Percentiles rank a stretch among this genome's conserved stretches.
Evolutionary conservation across 495 filamentous ascomycete species (phyloP).

Genomic region (Annulohypoxylon bovei): DNA sequence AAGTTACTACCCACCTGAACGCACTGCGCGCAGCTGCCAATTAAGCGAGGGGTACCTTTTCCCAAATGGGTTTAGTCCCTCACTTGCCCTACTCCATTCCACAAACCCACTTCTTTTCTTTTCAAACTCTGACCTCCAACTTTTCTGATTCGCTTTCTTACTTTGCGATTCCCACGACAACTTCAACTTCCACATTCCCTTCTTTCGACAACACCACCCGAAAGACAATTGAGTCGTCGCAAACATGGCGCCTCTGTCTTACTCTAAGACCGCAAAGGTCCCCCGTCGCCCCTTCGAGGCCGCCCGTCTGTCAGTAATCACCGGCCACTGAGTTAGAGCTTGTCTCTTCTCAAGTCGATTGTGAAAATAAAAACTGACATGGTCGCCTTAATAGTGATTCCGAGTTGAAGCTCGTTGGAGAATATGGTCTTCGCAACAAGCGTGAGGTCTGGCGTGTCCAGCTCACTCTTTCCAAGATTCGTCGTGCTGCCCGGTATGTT

Average conservation of each 20-base stretch:
- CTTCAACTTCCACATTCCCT: slow-evolving; percentile 39
- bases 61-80: slow-evolving; percentile 24
- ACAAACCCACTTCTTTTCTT: slow-evolving; percentile 53
- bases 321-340: slow-evolving; percentile 98
- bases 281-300: slow-evolving; percentile 91
- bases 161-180: slow-evolving; percentile 53
- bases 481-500: slow-evolving; percentile 98
- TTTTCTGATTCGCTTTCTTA: slow-evolving; percentile 46
- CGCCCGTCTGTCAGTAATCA: slow-evolving; percentile 95
- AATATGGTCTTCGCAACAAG: slow-evolving; percentile 99
- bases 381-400: slow-evolving; percentile 78
- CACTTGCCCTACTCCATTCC: slow-evolving; percentile 46
- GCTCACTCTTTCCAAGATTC: slow-evolving; percentile 99
- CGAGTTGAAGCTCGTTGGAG: slow-evolving; percentile 98
- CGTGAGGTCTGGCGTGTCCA: slow-evolving; percentile 99
- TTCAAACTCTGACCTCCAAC: slow-evolving; percentile 44
- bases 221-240: slow-evolving; percentile 46
- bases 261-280: slow-evolving; percentile 99
- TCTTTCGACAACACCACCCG: slow-evolving; percentile 34
- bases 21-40: not conserved
- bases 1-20: not conserved
- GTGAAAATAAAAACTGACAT: slow-evolving; percentile 62
- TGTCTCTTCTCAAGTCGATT: slow-evolving; percentile 96
- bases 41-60: slow-evolving; percentile 44
- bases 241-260: slow-evolving; percentile 66